Base-by-base conservation (phyloP, 1,284 basidiomycete genomes). In the Salmacisia buchloeana region DNA sequence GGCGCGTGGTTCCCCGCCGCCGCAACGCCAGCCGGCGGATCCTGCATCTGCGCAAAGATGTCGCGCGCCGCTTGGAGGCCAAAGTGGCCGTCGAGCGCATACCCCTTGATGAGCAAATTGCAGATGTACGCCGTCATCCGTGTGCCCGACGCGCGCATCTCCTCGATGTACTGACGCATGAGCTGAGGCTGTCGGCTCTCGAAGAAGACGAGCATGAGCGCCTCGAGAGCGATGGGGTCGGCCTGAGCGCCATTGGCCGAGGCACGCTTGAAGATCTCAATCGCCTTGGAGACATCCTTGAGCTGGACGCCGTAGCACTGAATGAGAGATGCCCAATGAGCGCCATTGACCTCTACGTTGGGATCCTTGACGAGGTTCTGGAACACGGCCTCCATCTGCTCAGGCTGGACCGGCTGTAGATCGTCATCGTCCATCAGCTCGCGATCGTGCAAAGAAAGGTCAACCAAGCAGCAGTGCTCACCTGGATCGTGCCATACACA, bases 101-200 rank as follows among this genome's bases (percentile, higher is more conserved):
- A 71, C 15, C 79, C 78, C 77, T 89, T 89, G 83, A 98, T 97
- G 72, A 97, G 82, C 66, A 91, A 83, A 81, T 98, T 98, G 49
- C 89, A 90, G 68, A 97, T 90, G 81, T 98, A 99, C 0, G 96
- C 94, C 0, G 94, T 98, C 85, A 92, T 88, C 72, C 89, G 88
- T 7, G 93, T 85, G 33, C 87, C 86, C 23, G 41, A n/a, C 18
- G 41, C 18, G 18, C 23, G 41, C 10, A 43, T 43, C 10, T 43
- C 18, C 18, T 43, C 41, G 7, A 21, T 21, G 2, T 85, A 83
- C 0, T 81, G 74, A 41, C 81, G 80, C 83, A 97, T 87, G 18
- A 43, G 15, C 15, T 15, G 18, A 7, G 41, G 41, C 41, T 43
- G 41, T 63, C 86, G 85, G 27, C 82, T 78, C 39, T 89, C 80